phyloP scores from a whole-genome alignment of 371 early-diverging fungal genomes.

The Rhizomucor pusillus region DNA sequence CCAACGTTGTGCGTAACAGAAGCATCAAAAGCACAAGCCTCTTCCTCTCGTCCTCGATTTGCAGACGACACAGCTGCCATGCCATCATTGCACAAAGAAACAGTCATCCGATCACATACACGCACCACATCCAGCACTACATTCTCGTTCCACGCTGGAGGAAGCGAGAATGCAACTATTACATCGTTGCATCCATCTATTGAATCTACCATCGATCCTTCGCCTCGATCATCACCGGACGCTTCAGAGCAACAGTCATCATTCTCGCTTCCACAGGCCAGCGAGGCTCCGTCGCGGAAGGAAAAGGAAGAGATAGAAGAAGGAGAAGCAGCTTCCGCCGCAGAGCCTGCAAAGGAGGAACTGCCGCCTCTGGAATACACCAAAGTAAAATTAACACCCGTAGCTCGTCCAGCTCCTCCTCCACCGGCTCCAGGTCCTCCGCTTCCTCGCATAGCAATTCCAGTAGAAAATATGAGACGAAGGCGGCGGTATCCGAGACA shows the following conservation, averaged over 20 bases:
- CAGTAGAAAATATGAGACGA: slow-evolving; percentile 6
- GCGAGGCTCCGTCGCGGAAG: slow-evolving; percentile 1
- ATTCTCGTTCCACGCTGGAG: slow-evolving; percentile 16
- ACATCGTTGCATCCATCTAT: slow-evolving; percentile 39
- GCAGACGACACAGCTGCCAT: slow-evolving; percentile 10
- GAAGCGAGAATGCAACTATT: slow-evolving; percentile 16
- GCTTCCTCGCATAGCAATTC: background rate
- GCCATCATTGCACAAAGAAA: slow-evolving; percentile 15
- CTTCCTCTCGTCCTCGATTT: slow-evolving; percentile 8
- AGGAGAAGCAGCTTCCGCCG: background rate
- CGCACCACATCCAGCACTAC: slow-evolving; percentile 19
- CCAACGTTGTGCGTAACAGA: slow-evolving; percentile 25
- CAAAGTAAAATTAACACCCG: background rate
- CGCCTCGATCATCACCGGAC: slow-evolving; percentile 36
- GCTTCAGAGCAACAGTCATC: slow-evolving; percentile 18
- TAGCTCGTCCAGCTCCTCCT: background rate
- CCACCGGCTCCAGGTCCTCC: slow-evolving; percentile 3
- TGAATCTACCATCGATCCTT: slow-evolving; percentile 44
- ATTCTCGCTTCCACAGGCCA: slow-evolving; percentile 5
- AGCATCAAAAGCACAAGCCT: slow-evolving; percentile 16
- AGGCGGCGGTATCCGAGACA: slow-evolving; percentile 6
- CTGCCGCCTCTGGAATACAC: slow-evolving; percentile 8
- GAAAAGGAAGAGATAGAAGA: background rate
- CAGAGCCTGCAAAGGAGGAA: slow-evolving; percentile 7
- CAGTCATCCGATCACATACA: slow-evolving; percentile 15